These are phyloP conservation scores for Sugiyamaella smithiae DNA, from an alignment of 805 yeast genomes.

Conservation along the genomic window DNA sequence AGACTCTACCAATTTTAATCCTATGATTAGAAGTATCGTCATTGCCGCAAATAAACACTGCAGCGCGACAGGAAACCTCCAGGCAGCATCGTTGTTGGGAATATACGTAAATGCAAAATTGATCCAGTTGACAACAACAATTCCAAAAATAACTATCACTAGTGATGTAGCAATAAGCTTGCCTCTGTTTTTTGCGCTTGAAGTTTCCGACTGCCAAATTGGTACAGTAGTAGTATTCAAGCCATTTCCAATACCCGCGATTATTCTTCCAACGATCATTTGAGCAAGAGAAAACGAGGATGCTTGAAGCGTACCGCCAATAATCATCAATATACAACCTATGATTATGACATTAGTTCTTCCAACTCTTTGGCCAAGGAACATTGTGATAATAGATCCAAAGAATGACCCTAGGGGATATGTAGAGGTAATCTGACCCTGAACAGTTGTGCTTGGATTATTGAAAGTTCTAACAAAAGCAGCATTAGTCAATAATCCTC, in stretches of 20 bases:
- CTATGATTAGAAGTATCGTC: constrained; percentile 43
- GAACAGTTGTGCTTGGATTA: constrained; percentile 21
- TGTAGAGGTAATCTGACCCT: constrained; percentile 33
- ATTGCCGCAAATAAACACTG: constrained; percentile 31
- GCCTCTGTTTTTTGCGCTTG: constrained; percentile 59
- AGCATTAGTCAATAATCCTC: constrained; percentile 14
- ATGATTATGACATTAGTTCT: constrained; percentile 54
- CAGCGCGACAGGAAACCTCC: constrained; percentile 27
- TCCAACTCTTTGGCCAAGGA: constrained; percentile 55
- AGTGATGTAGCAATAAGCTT: constrained; percentile 68
- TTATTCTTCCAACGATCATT: constrained; percentile 62
- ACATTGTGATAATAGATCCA: constrained; percentile 59
- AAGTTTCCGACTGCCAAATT: constrained; percentile 70
- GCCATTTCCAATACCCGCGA: constrained; percentile 35
- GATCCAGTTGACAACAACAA: constrained; percentile 33
- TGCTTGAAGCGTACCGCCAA: constrained; percentile 17
- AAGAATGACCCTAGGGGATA: constrained; percentile 70
- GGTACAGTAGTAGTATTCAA: constrained; percentile 49
- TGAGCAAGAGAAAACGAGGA: constrained; percentile 52
- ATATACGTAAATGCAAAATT: constrained; percentile 33
- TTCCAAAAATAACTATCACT: constrained; percentile 55
- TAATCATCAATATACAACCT: constrained; percentile 53
- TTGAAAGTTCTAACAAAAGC: constrained; percentile 14
- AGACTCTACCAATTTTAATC: constrained; percentile 68
- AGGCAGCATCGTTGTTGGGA: constrained; percentile 29